Percentiles rank a stretch among this genome's conserved stretches.
These are phyloP conservation scores for Tetraselmis chui DNA, from an alignment of 139 green algal species.

Conservation along the genomic window DNA sequence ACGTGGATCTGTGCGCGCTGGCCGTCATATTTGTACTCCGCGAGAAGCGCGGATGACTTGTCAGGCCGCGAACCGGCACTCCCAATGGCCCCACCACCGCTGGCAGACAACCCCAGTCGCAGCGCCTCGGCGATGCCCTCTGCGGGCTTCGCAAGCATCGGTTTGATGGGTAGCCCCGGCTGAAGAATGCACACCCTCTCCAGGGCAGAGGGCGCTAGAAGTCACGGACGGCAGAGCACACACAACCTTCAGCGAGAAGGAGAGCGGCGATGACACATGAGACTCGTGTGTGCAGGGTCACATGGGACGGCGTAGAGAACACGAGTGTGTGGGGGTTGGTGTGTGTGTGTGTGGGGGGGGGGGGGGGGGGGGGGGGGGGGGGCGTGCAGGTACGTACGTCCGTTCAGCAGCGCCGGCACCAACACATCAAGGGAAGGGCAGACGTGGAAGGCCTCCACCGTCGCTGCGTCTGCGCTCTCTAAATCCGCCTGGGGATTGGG, in stretches of 20 bases:
- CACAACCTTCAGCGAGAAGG: neutral
- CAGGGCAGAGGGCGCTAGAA: neutral
- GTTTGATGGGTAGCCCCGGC: constrained; percentile 74
- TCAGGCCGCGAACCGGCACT: too few relatives aligned
- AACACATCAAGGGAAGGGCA: constrained; percentile 68
- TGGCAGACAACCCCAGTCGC: neutral
- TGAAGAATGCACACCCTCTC: neutral
- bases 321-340: neutral
- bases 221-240: neutral
- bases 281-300: neutral
- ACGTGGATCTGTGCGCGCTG: constrained; percentile 83
- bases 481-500: constrained; percentile 49
- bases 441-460: constrained; percentile 64
- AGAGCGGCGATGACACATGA: neutral
- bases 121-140: constrained; percentile 48
- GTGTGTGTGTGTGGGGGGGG: neutral
- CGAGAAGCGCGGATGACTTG: constrained; percentile 15
- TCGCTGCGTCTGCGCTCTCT: constrained; percentile 44
- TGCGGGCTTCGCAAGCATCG: constrained; percentile 81
- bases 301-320: constrained; percentile 46
- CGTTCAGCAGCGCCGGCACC: constrained; percentile 51
- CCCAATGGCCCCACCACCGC: neutral
- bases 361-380: too few relatives aligned
- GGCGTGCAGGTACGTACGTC: neutral
- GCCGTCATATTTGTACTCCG: constrained; percentile 90